These are phyloP conservation scores for Aphanomyces invadans DNA, from an alignment of 352 stramenopile genomes.

Conservation along the genomic window DNA sequence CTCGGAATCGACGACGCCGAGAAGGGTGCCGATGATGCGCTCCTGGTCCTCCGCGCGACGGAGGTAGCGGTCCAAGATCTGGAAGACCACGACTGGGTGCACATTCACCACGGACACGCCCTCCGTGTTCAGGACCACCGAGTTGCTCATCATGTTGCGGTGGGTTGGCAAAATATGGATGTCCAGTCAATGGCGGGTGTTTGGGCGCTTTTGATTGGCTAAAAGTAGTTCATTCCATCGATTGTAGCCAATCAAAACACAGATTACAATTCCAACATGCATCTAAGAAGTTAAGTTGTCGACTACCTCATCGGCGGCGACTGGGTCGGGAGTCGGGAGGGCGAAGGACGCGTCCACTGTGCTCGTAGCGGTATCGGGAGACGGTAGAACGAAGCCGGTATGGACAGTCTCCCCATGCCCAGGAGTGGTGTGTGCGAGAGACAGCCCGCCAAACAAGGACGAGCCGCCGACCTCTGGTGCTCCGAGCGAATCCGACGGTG, in stretches of 20 bases:
- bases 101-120: conserved; percentile 77
- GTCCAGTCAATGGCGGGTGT: conserved; percentile 14
- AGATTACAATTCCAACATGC: not conserved
- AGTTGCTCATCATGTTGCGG: conserved; percentile 26
- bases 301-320: too few species aligned
- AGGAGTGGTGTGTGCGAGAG: not conserved
- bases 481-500: not conserved
- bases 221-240: not conserved
- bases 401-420: too few species aligned
- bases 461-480: not conserved
- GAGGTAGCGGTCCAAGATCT: conserved; percentile 95
- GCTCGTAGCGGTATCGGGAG: too few species aligned
- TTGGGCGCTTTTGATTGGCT: conserved; percentile 13
- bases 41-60: conserved; percentile 88
- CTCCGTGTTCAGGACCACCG: conserved; percentile 69
- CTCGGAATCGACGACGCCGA: conserved; percentile 77
- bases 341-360: too few species aligned
- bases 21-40: conserved; percentile 95
- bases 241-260: not conserved
- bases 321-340: too few species aligned
- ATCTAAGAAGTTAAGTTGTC: too few species aligned
- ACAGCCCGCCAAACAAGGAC: not conserved
- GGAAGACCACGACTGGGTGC: conserved; percentile 95
- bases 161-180: not conserved
- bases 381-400: too few species aligned